Percentiles rank a stretch among this genome's conserved stretches.
Conservation (phyloP, 805 yeast species). For the Priceomyces haplophilus region DNA sequence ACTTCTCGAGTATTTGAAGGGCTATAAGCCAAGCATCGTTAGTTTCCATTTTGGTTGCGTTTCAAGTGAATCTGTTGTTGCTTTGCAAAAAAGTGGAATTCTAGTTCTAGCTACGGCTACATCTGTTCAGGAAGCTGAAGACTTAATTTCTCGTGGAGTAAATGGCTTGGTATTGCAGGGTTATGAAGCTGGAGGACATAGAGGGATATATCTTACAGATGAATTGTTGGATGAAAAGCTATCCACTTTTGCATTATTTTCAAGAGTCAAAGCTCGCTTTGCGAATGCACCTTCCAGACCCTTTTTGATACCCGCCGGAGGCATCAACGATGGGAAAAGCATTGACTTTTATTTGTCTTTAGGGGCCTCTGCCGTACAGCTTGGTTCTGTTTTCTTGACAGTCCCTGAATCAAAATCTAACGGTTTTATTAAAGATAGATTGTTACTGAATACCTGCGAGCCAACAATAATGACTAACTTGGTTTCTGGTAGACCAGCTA, state of each 20-base stretch:
- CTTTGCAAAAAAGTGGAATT: constrained; percentile 37
- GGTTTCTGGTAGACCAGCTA: constrained; percentile 39
- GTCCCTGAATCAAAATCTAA: constrained; percentile 28
- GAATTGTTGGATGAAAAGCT: constrained; percentile 30
- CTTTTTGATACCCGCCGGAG: constrained; percentile 52
- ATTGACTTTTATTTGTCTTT: constrained; percentile 26
- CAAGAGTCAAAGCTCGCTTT: constrained; percentile 13
- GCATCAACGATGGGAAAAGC: constrained; percentile 36
- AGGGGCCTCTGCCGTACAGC: constrained; percentile 54
- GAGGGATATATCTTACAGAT: constrained; percentile 44
- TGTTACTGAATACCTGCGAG: constrained; percentile 2
- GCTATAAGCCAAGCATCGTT: constrained; percentile 39
- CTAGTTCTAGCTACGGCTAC: constrained; percentile 48
- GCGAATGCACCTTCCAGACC: constrained; percentile 10
- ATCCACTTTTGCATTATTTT: constrained; percentile 31
- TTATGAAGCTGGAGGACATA: constrained; percentile 64
- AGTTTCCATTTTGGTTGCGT: constrained; percentile 58
- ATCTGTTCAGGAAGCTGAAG: constrained; percentile 39
- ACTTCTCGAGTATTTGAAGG: constrained; percentile 16
- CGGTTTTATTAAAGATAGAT: constrained; percentile 14
- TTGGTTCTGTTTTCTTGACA: constrained; percentile 51
- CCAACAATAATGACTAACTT: constrained; percentile 30
- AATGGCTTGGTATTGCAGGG: constrained; percentile 58
- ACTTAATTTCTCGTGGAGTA: constrained; percentile 27
- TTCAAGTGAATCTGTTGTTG: constrained; percentile 21